These are phyloP conservation scores for Alternaria viburni DNA, from an alignment of 2,329 filamentous ascomycete species.

Conservation along the genomic window DNA sequence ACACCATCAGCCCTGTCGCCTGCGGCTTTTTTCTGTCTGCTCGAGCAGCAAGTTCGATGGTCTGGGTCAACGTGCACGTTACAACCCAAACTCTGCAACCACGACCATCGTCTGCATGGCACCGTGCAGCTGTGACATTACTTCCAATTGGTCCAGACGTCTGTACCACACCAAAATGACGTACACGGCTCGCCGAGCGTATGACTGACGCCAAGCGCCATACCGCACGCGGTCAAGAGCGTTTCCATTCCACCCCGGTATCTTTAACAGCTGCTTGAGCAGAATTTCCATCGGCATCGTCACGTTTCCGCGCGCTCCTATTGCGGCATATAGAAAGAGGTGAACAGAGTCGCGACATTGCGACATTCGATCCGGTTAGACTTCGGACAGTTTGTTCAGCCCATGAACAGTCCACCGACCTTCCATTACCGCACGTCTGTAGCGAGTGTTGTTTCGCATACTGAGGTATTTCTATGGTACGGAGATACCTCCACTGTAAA, in stretches of 20 bases:
- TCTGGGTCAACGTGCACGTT: not conserved
- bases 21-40: slow-evolving; percentile 1
- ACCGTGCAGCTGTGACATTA: not conserved
- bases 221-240: not conserved
- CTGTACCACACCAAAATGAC: slow-evolving; percentile 2
- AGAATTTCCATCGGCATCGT: slow-evolving; percentile 12
- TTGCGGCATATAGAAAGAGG: not conserved
- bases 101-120: not conserved
- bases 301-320: not conserved
- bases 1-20: not conserved
- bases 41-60: not conserved
- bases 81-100: not conserved
- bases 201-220: slow-evolving; percentile 8
- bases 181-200: not conserved
- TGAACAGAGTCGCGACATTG: not conserved
- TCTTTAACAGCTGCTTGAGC: slow-evolving; percentile 13
- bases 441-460: not conserved
- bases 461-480: not conserved
- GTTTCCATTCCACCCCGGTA: not conserved
- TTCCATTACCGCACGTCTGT: not conserved
- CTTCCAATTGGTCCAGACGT: not conserved
- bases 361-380: not conserved
- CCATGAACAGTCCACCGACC: not conserved
- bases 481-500: not conserved
- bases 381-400: not conserved